Base-by-base conservation (phyloP, 441 rosid genomes). In the Flueggea neowawraea region DNA sequence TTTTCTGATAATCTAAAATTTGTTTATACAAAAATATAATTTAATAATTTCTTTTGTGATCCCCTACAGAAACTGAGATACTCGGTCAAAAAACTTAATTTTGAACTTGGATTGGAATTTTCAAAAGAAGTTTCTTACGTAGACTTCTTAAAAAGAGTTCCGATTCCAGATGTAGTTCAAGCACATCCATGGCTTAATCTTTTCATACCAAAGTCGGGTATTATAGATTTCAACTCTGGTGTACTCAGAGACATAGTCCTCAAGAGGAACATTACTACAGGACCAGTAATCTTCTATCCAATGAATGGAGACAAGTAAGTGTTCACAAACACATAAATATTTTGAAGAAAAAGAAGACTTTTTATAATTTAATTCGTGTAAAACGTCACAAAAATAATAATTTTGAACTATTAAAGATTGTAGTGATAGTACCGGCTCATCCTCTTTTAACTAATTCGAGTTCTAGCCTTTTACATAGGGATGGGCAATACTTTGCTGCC, bases 151-250 rank as follows among this genome's bases (percentile, higher is more conserved):
- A 73, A 82, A 58, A 80, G 97, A 78, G 96, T 86, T 12, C 84
- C 76, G 54, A 60, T 64, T 43, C 81, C 66, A 62, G 88, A 80
- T 69, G 77, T 77, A 11, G 85, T 81, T 10, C 72, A 68, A 54
- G 60, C 84, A 9, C 98, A 94, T 78, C 97, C 98, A 36, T 90
- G 97, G 96, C 63, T 88, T 49, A 90, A 91, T 64, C 79, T 94
- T 3, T 90, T 94, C 44, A 67, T 94, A 49, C 97, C 98, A 2
- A 77, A 72, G 73, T 94, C 98, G n/a, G 62, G 73, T 6, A 77
- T 94, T 9, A 43, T 22, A 3, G 79, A 78, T 53, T 87, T 94
- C 70, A 74, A 89, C 56, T 56, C 73, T 0, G 90, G 89, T 52
- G 88, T 91, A 52, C 74, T 91, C 69, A 80, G 66, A 61, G 73